A percentile compares a stretch with the other conserved stretches of the same genome.
Evolutionary conservation across 1,139 yeast genomes (phyloP).

Genomic region (Taphrina communis): DNA sequence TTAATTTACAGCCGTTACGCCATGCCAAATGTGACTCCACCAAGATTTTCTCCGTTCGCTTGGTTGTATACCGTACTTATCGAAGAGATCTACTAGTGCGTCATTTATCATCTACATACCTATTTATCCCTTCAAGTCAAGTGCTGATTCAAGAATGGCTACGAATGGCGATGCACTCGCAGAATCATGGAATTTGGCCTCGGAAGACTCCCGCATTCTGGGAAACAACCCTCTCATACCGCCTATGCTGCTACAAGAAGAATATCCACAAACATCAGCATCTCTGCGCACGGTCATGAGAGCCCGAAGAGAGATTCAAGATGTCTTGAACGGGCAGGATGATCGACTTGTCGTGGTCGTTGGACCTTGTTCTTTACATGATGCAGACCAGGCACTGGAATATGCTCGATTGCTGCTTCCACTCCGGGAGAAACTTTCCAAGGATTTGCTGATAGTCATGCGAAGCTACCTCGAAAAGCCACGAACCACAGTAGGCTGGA

Average conservation of each 20-base stretch:
- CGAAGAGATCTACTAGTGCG: background rate
- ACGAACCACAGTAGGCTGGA: conserved; percentile 99
- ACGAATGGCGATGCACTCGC: conserved; percentile 17
- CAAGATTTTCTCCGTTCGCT: conserved; percentile 10
- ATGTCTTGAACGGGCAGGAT: conserved; percentile 73
- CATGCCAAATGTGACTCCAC: conserved; percentile 15
- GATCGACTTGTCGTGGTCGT: conserved; percentile 82
- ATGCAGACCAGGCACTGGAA: conserved; percentile 88
- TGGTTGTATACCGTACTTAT: too few species aligned
- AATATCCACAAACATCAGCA: conserved; percentile 69
- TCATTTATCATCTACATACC: background rate
- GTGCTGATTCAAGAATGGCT: conserved; percentile 3
- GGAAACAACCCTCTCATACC: conserved; percentile 96
- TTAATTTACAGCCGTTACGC: conserved; percentile 4
- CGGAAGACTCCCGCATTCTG: conserved; percentile 54
- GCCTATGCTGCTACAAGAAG: conserved; percentile 92
- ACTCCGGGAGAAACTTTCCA: conserved; percentile 67
- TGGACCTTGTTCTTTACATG: conserved; percentile 98
- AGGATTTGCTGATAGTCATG: conserved; percentile 86
- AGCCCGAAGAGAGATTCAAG: conserved; percentile 78
- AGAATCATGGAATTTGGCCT: conserved; percentile 38
- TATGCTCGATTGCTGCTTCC: conserved; percentile 72
- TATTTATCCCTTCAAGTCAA: background rate
- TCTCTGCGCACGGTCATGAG: conserved; percentile 67
- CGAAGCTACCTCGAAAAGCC: conserved; percentile 98